These are phyloP conservation scores for Cymbopogon flexuosus DNA, from an alignment of 202 grass and related monocot genomes.

Conservation along the genomic window DNA sequence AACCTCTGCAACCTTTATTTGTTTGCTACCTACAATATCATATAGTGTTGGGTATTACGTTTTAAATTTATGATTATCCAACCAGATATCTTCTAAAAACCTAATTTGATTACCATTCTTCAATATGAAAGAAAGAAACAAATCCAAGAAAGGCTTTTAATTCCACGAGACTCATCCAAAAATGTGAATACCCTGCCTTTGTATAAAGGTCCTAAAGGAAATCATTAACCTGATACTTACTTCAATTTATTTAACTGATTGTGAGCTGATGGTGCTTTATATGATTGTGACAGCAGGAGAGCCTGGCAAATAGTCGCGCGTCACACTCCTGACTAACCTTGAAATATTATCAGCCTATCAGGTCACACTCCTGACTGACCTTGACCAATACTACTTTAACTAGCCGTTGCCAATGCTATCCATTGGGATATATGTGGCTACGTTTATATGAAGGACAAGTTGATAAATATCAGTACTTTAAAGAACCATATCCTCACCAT, in stretches of 20 bases:
- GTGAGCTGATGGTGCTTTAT: background rate
- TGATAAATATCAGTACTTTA: background rate
- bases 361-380: background rate
- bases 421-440: background rate
- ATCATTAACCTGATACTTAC: background rate
- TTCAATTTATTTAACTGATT: background rate
- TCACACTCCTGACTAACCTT: background rate
- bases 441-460: background rate
- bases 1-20: no score
- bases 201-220: background rate
- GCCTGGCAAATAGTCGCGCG: slow-evolving; percentile 17
- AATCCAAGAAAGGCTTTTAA: no score
- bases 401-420: background rate
- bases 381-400: background rate
- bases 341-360: background rate
- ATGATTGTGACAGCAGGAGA: background rate
- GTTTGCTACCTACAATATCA: no score
- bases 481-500: background rate
- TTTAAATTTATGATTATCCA: no score
- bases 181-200: background rate
- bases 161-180: background rate
- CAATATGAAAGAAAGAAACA: no score
- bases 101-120: no score
- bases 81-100: no score
- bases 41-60: no score